Evolutionary conservation across 2,329 filamentous ascomycete genomes (phyloP).

Genomic region (Stachybotrys chartarum): DNA sequence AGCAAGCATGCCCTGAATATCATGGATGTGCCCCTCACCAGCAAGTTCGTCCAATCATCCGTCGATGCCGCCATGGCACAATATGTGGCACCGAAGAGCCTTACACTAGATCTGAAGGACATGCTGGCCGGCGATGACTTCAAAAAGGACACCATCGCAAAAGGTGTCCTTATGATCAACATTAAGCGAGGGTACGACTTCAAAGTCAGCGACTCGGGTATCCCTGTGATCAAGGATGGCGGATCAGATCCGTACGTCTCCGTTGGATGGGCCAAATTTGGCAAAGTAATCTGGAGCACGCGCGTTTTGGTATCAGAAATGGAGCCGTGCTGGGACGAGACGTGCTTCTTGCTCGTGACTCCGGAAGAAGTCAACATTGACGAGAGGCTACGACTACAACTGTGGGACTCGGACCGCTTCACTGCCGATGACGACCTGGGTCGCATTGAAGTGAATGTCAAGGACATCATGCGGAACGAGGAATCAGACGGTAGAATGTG

Average conservation of each 20-base stretch:
- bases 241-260: constrained; percentile 65
- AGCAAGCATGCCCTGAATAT: constrained; percentile 63
- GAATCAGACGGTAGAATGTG: constrained; percentile 55
- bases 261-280: constrained; percentile 72
- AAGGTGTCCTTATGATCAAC: constrained; percentile 58
- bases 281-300: constrained; percentile 54
- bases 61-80: constrained; percentile 68
- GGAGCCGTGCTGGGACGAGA: constrained; percentile 65
- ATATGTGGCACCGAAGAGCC: constrained; percentile 69
- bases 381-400: constrained; percentile 60
- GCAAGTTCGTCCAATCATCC: constrained; percentile 66
- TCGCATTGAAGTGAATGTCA: constrained; percentile 62
- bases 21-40: constrained; percentile 69
- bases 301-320: constrained; percentile 59
- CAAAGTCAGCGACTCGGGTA: constrained; percentile 60
- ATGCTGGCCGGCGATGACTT: constrained; percentile 74
- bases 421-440: constrained; percentile 70
- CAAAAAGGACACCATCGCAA: constrained; percentile 63
- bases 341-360: constrained; percentile 60
- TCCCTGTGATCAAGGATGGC: constrained; percentile 51
- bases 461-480: constrained; percentile 52
- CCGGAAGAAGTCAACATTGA: constrained; percentile 66
- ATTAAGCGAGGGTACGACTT: constrained; percentile 64
- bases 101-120: constrained; percentile 67
- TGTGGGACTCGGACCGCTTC: constrained; percentile 70